These are phyloP conservation scores for Yamadazyma oceani DNA, from an alignment of 1,139 yeast species.

Conservation along the genomic window DNA sequence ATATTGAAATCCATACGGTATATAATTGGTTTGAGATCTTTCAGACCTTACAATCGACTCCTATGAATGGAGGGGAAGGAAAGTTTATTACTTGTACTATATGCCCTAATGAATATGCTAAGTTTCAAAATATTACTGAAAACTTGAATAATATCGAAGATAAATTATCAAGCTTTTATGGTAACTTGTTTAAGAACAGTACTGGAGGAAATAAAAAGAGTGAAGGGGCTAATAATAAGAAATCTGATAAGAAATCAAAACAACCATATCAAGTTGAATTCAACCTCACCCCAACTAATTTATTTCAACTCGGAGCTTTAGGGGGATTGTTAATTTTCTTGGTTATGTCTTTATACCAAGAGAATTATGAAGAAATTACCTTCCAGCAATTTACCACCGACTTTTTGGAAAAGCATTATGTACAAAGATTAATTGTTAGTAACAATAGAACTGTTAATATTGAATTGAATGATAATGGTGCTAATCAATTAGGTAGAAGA, in stretches of 20 bases:
- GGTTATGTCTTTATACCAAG: slow-evolving; percentile 17
- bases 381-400: slow-evolving; percentile 47
- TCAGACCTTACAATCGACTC: slow-evolving; percentile 29
- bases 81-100: slow-evolving; percentile 27
- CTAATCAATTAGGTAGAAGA: slow-evolving; percentile 24
- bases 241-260: slow-evolving; percentile 10
- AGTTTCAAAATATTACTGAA: slow-evolving; percentile 12
- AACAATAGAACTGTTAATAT: slow-evolving; percentile 40
- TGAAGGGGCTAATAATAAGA: slow-evolving; percentile 6
- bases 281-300: slow-evolving; percentile 26
- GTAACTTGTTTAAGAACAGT: slow-evolving; percentile 12
- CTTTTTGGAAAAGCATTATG: slow-evolving; percentile 41
- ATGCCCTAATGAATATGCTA: slow-evolving; percentile 32
- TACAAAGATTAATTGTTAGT: slow-evolving; percentile 36
- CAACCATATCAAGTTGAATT: slow-evolving; percentile 25
- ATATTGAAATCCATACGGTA: slow-evolving; percentile 20
- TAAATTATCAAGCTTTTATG: slow-evolving; percentile 17
- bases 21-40: slow-evolving; percentile 35
- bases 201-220: slow-evolving; percentile 12
- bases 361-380: slow-evolving; percentile 33
- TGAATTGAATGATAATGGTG: slow-evolving; percentile 41
- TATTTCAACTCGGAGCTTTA: slow-evolving; percentile 32
- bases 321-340: slow-evolving; percentile 28
- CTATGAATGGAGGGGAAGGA: slow-evolving; percentile 24
- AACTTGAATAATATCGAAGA: slow-evolving; percentile 17